Evolutionary conservation across 106 monocot genomes (phyloP).

Genomic region (Vanilla planifolia): DNA sequence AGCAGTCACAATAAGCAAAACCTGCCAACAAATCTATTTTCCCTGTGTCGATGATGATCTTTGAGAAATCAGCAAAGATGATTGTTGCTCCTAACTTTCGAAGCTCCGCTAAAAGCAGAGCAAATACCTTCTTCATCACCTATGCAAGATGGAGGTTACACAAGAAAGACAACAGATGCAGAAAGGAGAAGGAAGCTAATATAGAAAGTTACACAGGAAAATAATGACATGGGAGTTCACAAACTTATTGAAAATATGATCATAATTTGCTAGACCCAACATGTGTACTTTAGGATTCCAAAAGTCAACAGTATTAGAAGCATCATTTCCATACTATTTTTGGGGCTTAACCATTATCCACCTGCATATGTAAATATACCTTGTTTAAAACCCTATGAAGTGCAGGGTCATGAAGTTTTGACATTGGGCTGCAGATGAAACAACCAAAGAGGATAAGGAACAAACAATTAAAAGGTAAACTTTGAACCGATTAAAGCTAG

Average conservation of each 20-base stretch:
- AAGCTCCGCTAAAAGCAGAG: slow-evolving; percentile 66
- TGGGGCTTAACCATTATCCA: no score
- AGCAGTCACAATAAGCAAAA: slow-evolving; percentile 72
- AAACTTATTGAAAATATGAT: no score
- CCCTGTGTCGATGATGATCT: slow-evolving; percentile 88
- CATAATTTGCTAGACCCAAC: no score
- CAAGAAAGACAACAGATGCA: slow-evolving; percentile 1
- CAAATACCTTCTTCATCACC: slow-evolving; percentile 93
- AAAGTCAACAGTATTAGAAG: no score
- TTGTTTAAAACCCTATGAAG: slow-evolving; percentile 88
- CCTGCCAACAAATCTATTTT: slow-evolving; percentile 75
- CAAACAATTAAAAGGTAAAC: background rate
- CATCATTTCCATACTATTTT: no score
- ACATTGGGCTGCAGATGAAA: slow-evolving; percentile 53
- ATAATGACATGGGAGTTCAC: no score
- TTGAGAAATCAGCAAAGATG: slow-evolving; percentile 89
- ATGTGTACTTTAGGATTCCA: no score
- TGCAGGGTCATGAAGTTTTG: slow-evolving; percentile 95
- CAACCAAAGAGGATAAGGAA: slow-evolving; percentile 8
- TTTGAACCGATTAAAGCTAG: background rate
- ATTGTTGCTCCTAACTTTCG: slow-evolving; percentile 74
- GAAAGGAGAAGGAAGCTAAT: background rate
- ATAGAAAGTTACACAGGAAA: background rate
- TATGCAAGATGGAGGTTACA: slow-evolving; percentile 22
- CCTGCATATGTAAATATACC: slow-evolving; percentile 30